Evolutionary conservation across 306 rosid species (phyloP).

Genomic region (Quercus robur): DNA sequence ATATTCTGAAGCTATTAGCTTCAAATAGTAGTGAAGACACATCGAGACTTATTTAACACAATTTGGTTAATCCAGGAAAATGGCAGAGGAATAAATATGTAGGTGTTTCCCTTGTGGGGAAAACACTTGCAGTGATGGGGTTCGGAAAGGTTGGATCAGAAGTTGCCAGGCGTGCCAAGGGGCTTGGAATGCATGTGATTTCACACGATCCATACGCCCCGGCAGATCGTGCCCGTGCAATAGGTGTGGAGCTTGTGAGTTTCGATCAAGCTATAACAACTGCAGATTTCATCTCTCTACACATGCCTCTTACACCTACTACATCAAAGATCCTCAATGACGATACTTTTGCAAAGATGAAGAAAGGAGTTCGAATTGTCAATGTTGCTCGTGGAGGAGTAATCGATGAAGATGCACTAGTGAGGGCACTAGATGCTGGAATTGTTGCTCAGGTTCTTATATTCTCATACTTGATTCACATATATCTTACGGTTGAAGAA

Average conservation of each 20-base stretch:
- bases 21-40: not conserved
- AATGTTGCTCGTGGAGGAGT: slow-evolving; percentile 99
- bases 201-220: slow-evolving; percentile 97
- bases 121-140: slow-evolving; percentile 94
- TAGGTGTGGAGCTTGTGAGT: slow-evolving; percentile 94
- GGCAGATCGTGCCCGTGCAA: slow-evolving; percentile 94
- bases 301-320: slow-evolving; percentile 95
- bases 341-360: slow-evolving; percentile 93
- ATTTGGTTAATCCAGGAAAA: slow-evolving; percentile 52
- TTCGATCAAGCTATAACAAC: slow-evolving; percentile 82
- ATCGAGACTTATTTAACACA: not conserved
- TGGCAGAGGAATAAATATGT: slow-evolving; percentile 94
- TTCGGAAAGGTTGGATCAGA: slow-evolving; percentile 98
- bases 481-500: not conserved
- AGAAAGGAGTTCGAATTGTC: slow-evolving; percentile 85
- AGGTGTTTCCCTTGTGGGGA: slow-evolving; percentile 95
- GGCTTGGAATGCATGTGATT: slow-evolving; percentile 96
- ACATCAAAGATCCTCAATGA: slow-evolving; percentile 83
- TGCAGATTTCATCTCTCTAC: slow-evolving; percentile 93
- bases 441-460: slow-evolving; percentile 83
- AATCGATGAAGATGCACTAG: slow-evolving; percentile 92
- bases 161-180: slow-evolving; percentile 97
- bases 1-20: not conserved
- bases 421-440: slow-evolving; percentile 87
- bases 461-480: not conserved